Percentiles rank a stretch among this genome's conserved stretches.
Evolutionary conservation across 768 basidiomycete genomes (phyloP).

Genomic region (Daedalea quercina): DNA sequence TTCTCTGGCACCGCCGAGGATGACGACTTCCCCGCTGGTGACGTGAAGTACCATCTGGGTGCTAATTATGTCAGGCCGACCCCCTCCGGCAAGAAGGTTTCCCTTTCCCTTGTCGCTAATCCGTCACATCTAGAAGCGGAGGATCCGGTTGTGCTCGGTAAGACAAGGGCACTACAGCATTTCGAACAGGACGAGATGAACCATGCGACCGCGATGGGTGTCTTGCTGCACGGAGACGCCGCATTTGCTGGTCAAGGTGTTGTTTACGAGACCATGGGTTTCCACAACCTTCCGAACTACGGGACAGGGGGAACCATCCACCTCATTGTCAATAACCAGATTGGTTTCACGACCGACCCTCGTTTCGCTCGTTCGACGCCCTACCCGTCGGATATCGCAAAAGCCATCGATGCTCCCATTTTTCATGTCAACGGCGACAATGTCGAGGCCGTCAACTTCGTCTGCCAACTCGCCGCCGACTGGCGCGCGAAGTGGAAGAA

Average conservation of each 20-base stretch:
- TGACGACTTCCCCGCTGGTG: conserved; percentile 82
- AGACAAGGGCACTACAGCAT: conserved; percentile 96
- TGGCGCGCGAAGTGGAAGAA: conserved; percentile 98
- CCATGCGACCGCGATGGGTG: conserved; percentile 87
- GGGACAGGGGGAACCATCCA: conserved; percentile 98
- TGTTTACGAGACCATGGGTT: conserved; percentile 99
- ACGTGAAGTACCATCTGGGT: conserved; percentile 98
- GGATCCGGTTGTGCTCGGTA: conserved; percentile 97
- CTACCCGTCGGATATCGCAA: conserved; percentile 97
- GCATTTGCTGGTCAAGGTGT: conserved; percentile 98
- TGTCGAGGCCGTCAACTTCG: conserved; percentile 96
- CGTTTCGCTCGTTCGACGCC: conserved; percentile 96
- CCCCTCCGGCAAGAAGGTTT: conserved; percentile 95
- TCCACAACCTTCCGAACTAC: conserved; percentile 91
- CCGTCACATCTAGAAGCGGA: conserved; percentile 97
- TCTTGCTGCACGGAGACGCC: conserved; percentile 95
- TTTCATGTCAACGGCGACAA: conserved; percentile 99
- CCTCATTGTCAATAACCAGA: conserved; percentile 98
- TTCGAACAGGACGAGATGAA: conserved; percentile 80
- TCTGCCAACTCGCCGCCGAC: conserved; percentile 96
- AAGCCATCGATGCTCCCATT: conserved; percentile 96
- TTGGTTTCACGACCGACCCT: conserved; percentile 98
- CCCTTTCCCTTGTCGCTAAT: conserved; percentile 96
- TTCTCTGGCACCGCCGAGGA: conserved; percentile 69
- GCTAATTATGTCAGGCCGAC: conserved; percentile 99